A percentile compares a stretch with the other conserved stretches of the same genome.
Evolutionary conservation across 176 grass and related monocot genomes (phyloP).

Genomic region (Puya raimondii): DNA sequence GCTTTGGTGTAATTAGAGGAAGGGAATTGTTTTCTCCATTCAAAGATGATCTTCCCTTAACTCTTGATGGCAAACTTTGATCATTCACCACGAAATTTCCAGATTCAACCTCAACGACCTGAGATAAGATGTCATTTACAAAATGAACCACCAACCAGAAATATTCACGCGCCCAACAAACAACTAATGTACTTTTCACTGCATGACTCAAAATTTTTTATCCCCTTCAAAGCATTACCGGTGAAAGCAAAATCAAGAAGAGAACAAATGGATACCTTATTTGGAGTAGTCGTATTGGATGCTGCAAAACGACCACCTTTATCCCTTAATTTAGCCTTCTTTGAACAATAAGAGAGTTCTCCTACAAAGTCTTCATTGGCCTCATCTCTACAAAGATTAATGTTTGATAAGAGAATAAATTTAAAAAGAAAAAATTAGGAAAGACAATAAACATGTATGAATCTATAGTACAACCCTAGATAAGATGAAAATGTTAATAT

Average conservation of each 20-base stretch:
- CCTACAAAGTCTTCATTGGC: too few relatives aligned
- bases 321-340: not conserved
- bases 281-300: not conserved
- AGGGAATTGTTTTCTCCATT: conserved; percentile 27
- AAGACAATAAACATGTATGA: too few relatives aligned
- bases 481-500: too few relatives aligned
- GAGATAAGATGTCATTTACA: conserved; percentile 9
- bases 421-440: too few relatives aligned
- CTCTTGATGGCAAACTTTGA: conserved; percentile 26
- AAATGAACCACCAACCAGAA: not conserved
- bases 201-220: not conserved
- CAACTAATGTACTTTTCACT: not conserved
- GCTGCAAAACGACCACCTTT: not conserved
- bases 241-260: not conserved
- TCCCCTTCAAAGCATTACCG: not conserved
- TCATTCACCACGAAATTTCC: conserved; percentile 12
- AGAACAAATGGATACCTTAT: conserved; percentile 28
- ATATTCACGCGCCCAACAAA: not conserved
- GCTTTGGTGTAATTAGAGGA: conserved; percentile 50
- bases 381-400: too few relatives aligned
- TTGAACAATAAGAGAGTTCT: too few relatives aligned
- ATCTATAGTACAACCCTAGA: too few relatives aligned
- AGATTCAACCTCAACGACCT: conserved; percentile 16
- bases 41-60: conserved; percentile 14
- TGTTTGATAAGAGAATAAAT: too few relatives aligned